A percentile compares a stretch with the other conserved stretches of the same genome.
Evolutionary conservation across 169 alveolate genomes (phyloP).

Genomic region (Cryptosporidium sp.): DNA sequence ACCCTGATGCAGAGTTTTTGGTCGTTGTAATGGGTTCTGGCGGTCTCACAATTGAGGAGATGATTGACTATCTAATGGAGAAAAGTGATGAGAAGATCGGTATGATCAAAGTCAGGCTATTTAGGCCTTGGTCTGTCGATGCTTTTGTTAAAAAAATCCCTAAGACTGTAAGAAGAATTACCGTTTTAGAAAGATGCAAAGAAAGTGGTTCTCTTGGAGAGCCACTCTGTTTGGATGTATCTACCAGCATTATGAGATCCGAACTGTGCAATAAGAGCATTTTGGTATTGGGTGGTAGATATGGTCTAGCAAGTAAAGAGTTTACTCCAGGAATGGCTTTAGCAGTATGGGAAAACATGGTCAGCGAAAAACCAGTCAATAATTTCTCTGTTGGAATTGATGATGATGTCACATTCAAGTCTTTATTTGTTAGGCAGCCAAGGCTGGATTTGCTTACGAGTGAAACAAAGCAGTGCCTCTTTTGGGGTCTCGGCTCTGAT

Average conservation of each 20-base stretch:
- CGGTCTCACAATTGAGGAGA: conserved; percentile 78
- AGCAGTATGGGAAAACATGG: conserved; percentile 79
- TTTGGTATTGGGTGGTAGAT: conserved; percentile 78
- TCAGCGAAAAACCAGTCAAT: conserved; percentile 73
- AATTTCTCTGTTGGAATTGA: conserved; percentile 81
- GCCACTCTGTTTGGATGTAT: conserved; percentile 79
- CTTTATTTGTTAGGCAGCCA: conserved; percentile 73
- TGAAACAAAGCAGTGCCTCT: conserved; percentile 80
- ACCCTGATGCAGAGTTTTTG: conserved; percentile 75
- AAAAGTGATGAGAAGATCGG: conserved; percentile 75
- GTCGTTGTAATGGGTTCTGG: conserved; percentile 82
- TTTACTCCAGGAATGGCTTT: conserved; percentile 81
- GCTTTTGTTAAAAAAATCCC: conserved; percentile 79
- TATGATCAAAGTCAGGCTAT: conserved; percentile 78
- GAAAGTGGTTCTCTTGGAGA: conserved; percentile 81
- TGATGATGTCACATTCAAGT: conserved; percentile 79
- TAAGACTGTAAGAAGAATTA: conserved; percentile 70
- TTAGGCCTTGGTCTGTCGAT: conserved; percentile 80
- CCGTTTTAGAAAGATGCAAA: conserved; percentile 79
- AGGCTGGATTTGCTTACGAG: conserved; percentile 60
- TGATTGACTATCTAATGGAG: conserved; percentile 54
- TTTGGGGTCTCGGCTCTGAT: conserved; percentile 81
- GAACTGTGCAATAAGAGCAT: not conserved
- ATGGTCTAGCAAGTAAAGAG: conserved; percentile 81
- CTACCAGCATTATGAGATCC: conserved; percentile 48